Percentiles rank a stretch among this genome's conserved stretches.
Evolutionary conservation across 116 monocot genomes (phyloP).

Genomic region (Dioscorea cayenensis): DNA sequence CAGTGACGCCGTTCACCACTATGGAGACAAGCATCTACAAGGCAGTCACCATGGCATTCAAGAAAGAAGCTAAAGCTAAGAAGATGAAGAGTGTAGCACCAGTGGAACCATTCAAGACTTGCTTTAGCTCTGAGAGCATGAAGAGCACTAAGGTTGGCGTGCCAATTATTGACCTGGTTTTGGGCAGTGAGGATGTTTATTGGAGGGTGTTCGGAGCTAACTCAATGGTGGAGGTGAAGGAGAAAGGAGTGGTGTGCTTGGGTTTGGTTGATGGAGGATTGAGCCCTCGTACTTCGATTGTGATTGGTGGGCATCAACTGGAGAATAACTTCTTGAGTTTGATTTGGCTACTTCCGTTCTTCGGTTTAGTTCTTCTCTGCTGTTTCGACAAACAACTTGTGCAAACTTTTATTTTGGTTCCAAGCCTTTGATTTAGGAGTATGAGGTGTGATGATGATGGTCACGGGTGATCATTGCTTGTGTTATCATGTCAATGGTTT

Average conservation of each 20-base stretch:
- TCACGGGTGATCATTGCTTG: too few species aligned
- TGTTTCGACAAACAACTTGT: too few species aligned
- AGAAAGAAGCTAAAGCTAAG: slow-evolving; percentile 3
- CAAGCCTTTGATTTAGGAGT: too few species aligned
- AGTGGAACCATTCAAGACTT: slow-evolving; percentile 35
- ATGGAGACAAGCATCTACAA: slow-evolving; percentile 44
- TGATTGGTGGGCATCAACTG: slow-evolving; percentile 27
- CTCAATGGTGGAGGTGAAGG: slow-evolving; percentile 28
- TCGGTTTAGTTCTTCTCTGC: too few species aligned
- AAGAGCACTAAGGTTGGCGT: slow-evolving; percentile 28
- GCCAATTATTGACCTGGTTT: slow-evolving; percentile 44
- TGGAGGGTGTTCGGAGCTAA: slow-evolving; percentile 56
- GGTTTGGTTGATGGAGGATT: slow-evolving; percentile 24
- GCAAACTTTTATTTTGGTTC: too few species aligned
- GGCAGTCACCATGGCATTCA: slow-evolving; percentile 30
- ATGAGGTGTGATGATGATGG: too few species aligned
- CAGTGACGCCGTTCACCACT: slow-evolving; percentile 38
- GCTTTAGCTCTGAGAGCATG: slow-evolving; percentile 22
- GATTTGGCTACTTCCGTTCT: slow-evolving; percentile 8
- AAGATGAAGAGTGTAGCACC: slow-evolving; percentile 9
- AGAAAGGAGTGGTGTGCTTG: slow-evolving; percentile 22
- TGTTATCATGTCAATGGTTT: too few species aligned
- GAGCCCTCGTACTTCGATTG: slow-evolving; percentile 19
- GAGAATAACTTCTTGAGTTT: slow-evolving; percentile 30
- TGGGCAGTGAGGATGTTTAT: slow-evolving; percentile 20